Base-by-base conservation (phyloP, 2,329 filamentous ascomycete species). In the Leptographium lundbergii region DNA sequence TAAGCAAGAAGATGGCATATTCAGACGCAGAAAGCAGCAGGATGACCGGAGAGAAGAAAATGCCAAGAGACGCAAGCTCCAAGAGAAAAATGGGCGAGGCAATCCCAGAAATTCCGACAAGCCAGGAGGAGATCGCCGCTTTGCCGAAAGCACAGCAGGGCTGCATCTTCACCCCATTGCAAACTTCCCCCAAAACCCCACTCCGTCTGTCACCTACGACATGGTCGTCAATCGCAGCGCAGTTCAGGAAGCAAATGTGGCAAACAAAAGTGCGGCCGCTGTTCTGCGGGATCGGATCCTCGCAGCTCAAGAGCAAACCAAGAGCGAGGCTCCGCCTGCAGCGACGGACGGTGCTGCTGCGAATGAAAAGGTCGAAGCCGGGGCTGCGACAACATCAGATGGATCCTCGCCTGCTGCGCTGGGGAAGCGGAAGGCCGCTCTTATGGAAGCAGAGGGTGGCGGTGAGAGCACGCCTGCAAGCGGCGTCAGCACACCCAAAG, bases 221-320 rank as follows among this genome's bases (percentile, higher is more conserved):
- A 89, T 95, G 81, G 82, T 96, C 9, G 85, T 94, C 61, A 92
- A 92, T 68, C 82, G 87, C 60, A 81, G 80, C 29, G 76, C 78
- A 29, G 74, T 82, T 39, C 78, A 82, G 60, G 85, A 86, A 66
- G 84, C 88, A 34, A 92, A 90, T 63, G 75, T 83, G 58, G 89
- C 91, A 58, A 99, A 99, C 74, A 96, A 95, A 73, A 96, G 90
- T 67, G 94, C 94, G 27, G 94, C 94, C 36, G 91, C 89, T 62
- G 87, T 87, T 24, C 75, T 99, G 57, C 95, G 95, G 72, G 87
- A 87, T 65, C 84, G 88, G 67, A 79, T 96, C 59, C 64, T 71
- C 59, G 63, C 67, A 68, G 61, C 65, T 42, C 65, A 70, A 45
- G 58, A 57, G 32, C 48, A 63, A 64, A 61, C 54, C 48, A 39